These are phyloP conservation scores for Lodderomyces pseudojiufengensis DNA, from an alignment of 1,139 yeast genomes.

Conservation along the genomic window DNA sequence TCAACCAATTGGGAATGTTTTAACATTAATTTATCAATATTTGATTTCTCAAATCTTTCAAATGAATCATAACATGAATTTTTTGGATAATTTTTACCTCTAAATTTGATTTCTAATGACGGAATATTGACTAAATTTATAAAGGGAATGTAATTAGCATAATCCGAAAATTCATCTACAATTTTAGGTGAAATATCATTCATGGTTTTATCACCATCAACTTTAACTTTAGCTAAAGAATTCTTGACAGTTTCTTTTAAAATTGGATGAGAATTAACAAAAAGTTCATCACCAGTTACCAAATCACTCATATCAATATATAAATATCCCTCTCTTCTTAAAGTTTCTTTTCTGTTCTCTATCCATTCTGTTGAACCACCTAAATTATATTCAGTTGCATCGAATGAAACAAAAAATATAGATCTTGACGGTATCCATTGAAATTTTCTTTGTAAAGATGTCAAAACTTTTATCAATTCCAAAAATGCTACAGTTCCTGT, in stretches of 20 bases:
- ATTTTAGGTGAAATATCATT: conserved; percentile 20
- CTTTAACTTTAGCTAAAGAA: conserved; percentile 35
- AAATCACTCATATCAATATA: conserved; percentile 78
- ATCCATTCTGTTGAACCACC: conserved; percentile 87
- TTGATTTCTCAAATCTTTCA: conserved; percentile 44
- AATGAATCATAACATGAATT: conserved; percentile 68
- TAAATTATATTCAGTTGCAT: conserved; percentile 74
- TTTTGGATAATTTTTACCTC: conserved; percentile 47
- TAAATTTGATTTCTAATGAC: conserved; percentile 55
- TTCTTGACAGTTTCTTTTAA: conserved; percentile 45
- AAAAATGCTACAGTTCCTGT: conserved; percentile 75
- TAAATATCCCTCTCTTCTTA: conserved; percentile 61
- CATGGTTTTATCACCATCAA: conserved; percentile 18
- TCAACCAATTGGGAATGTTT: conserved; percentile 59
- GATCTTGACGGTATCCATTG: conserved; percentile 86
- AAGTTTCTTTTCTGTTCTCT: conserved; percentile 50
- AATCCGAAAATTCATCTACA: conserved; percentile 43
- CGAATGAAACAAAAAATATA: conserved; percentile 82
- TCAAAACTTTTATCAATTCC: conserved; percentile 67
- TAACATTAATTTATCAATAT: conserved; percentile 54
- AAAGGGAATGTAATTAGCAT: conserved; percentile 70
- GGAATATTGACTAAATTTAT: conserved; percentile 66
- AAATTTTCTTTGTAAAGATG: conserved; percentile 59
- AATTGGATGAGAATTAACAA: conserved; percentile 65
- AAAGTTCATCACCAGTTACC: conserved; percentile 58